Percentiles rank a stretch among this genome's conserved stretches.
Evolutionary conservation across 306 rosid species (phyloP).

Genomic region (Sechiopsis laciniata): DNA sequence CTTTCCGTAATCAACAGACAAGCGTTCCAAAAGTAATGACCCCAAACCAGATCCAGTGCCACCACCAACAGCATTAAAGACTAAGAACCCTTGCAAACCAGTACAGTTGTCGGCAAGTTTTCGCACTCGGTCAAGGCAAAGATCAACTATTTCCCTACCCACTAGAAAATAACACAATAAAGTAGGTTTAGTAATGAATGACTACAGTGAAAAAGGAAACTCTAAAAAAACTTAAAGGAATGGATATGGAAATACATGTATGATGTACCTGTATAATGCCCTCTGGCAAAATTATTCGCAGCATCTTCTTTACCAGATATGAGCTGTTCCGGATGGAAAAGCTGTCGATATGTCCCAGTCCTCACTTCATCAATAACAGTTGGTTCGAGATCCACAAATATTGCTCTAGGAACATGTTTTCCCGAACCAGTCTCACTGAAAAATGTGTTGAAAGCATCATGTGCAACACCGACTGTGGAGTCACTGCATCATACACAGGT

Average conservation of each 20-base stretch:
- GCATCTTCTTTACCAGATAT: constrained; percentile 79
- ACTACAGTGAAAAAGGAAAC: neutral
- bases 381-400: constrained; percentile 71
- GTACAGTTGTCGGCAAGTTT: constrained; percentile 68
- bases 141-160: constrained; percentile 60
- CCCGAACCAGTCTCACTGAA: constrained; percentile 64
- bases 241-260: neutral
- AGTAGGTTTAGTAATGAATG: constrained; percentile 18
- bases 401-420: constrained; percentile 62
- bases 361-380: constrained; percentile 63
- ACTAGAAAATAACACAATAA: constrained; percentile 40
- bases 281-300: constrained; percentile 69
- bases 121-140: constrained; percentile 54
- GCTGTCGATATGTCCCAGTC: constrained; percentile 53
- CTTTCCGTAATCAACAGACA: constrained; percentile 63
- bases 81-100: constrained; percentile 72
- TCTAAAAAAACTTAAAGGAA: neutral
- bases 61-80: constrained; percentile 74
- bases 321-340: constrained; percentile 66
- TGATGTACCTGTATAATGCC: constrained; percentile 59
- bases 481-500: constrained; percentile 50
- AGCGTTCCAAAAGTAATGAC: constrained; percentile 59
- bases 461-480: constrained; percentile 29
- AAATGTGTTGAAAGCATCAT: constrained; percentile 68
- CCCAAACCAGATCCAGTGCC: constrained; percentile 84